These are phyloP conservation scores for Scytalidium lignicola DNA, from an alignment of 2,329 filamentous ascomycete species.

Conservation along the genomic window DNA sequence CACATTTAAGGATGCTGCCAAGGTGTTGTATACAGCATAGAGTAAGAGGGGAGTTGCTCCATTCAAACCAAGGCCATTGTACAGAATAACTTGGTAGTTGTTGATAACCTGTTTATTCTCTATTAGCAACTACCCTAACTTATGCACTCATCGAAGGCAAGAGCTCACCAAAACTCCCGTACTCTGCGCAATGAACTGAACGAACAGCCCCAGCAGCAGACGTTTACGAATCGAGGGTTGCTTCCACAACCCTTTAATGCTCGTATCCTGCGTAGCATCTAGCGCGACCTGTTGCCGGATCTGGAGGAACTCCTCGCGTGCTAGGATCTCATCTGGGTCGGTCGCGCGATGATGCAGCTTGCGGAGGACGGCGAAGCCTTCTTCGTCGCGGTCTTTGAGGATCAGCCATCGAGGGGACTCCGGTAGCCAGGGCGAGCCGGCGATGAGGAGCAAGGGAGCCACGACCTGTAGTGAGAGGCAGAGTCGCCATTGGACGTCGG, in stretches of 20 bases:
- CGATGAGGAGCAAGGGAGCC: conserved; percentile 20
- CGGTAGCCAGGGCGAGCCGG: conserved; percentile 19
- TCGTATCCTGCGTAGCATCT: conserved; percentile 10
- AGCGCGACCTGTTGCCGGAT: conserved; percentile 25
- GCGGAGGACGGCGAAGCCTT: conserved; percentile 17
- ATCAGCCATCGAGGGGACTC: conserved; percentile 30
- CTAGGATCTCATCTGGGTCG: conserved; percentile 22
- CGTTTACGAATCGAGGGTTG: conserved; percentile 6
- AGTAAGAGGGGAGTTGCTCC: not conserved
- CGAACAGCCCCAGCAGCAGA: conserved; percentile 6
- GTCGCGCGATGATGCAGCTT: conserved; percentile 17
- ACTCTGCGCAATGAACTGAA: conserved; percentile 4
- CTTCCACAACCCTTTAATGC: conserved; percentile 2
- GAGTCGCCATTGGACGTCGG: conserved; percentile 18
- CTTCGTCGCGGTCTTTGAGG: conserved; percentile 16
- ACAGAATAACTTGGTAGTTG: conserved; percentile 1
- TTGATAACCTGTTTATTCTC: conserved; percentile 2
- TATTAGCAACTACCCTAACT: not conserved
- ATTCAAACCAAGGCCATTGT: not conserved
- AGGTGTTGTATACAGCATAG: not conserved
- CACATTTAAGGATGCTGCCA: not conserved
- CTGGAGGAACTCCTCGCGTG: conserved; percentile 24
- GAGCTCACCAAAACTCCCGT: conserved; percentile 6
- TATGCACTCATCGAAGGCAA: not conserved
- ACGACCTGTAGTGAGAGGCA: conserved; percentile 17